Evolutionary conservation across 805 yeast genomes (phyloP).

Genomic region (Kodamaea neixiangensis): DNA sequence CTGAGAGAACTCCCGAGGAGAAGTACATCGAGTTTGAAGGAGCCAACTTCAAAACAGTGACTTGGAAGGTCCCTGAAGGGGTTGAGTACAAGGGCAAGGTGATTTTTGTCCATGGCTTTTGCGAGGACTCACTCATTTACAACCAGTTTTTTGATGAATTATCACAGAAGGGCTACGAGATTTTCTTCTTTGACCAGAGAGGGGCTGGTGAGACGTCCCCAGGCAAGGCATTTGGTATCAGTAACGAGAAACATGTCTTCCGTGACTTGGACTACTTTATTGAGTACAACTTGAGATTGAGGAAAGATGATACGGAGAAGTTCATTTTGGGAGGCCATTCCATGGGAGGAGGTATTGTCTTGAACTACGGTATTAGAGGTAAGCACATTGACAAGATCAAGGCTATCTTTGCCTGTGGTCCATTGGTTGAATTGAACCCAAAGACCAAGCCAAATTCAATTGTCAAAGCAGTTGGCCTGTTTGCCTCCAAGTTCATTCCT

Average conservation of each 20-base stretch:
- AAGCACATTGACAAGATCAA: conserved; percentile 43
- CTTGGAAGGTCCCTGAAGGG: conserved; percentile 41
- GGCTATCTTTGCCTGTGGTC: conserved; percentile 51
- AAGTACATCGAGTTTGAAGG: conserved; percentile 37
- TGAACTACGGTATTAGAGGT: conserved; percentile 64
- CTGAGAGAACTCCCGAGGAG: conserved; percentile 31
- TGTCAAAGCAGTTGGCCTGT: conserved; percentile 43
- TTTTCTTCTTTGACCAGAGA: conserved; percentile 70
- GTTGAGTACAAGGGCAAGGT: conserved; percentile 51
- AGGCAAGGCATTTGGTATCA: conserved; percentile 53
- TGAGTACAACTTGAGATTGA: conserved; percentile 41
- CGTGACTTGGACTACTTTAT: conserved; percentile 63
- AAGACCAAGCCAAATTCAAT: conserved; percentile 54
- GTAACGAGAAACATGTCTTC: conserved; percentile 57
- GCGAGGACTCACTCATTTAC: conserved; percentile 56
- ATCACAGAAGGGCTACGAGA: conserved; percentile 57
- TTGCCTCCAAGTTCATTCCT: conserved; percentile 44
- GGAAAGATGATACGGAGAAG: conserved; percentile 32
- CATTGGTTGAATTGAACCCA: conserved; percentile 60
- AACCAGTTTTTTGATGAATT: conserved; percentile 55
- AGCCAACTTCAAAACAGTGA: conserved; percentile 42
- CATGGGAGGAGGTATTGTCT: conserved; percentile 77
- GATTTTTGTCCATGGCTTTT: conserved; percentile 70
- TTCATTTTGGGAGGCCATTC: conserved; percentile 67
- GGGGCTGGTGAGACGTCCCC: conserved; percentile 72